Evolutionary conservation across 192 early-diverging fungal species (phyloP), one percentile per base, ranked within the genome.

Genomic region (Obelidium mucronatum): DNA sequence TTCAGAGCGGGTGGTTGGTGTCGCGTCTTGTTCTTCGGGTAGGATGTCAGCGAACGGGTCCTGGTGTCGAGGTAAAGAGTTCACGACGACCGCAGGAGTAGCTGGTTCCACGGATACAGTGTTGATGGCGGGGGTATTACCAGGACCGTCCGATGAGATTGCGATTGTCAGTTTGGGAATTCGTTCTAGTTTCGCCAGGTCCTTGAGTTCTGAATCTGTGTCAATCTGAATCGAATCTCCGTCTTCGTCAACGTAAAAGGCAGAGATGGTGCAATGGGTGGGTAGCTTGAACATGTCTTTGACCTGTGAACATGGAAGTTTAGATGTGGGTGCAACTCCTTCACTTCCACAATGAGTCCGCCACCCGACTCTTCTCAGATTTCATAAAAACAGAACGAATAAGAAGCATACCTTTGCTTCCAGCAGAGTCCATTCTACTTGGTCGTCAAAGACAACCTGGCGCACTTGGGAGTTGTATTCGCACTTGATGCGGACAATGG

Each of bases 211-310:
- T 1, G 22, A 26, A 34, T 55, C 56, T 0, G 26, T 35, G 54
- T 72, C 69, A 37, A 72, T 36, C 17, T 22, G 31, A 26, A 72
- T 72, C 35, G 69, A 35, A 37, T 72, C 69, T 34, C 69, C 69
- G 36, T 72, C 69, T 72, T 72, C 54, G 69, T 72, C 69, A 34
- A 40, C 30, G 69, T 72, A 72, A n/a, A 33, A 39, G 8, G 54
- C 69, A 40, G 56, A 22, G 35, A 72, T 40, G 6, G 54, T 3
- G 15, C 11, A 1, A 2, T n/a, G 2, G 53, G 22, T 13, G 26
- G 69, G 34, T 19, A 72, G 51, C 11, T 31, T 11, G 69, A 72
- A 72, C 6, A 35, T 17, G n/a, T 55, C 13, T 24, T 30, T 59
- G 30, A 36, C 55, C 69, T 72, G n/a, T n/a, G n/a, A 1, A 19